phyloP scores from a whole-genome alignment of 1,139 yeast genomes.

The Taphrina sp. region DNA sequence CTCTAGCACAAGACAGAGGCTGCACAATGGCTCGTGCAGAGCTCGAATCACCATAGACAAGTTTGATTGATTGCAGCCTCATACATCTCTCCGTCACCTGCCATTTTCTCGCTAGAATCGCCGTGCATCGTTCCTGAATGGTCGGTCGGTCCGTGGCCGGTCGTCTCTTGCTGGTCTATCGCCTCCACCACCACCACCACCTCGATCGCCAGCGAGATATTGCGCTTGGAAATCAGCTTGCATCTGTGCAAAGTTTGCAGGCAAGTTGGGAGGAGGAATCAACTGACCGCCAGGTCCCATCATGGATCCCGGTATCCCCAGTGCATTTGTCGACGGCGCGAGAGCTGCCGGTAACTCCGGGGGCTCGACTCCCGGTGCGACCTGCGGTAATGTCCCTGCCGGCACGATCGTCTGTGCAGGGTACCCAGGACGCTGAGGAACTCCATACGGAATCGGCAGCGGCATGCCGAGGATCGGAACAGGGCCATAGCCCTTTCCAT shows the following conservation, averaged over 20 bases:
- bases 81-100: too few relatives aligned
- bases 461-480: slow-evolving; percentile 39
- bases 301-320: slow-evolving; percentile 10
- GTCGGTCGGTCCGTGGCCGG: slow-evolving; percentile 4
- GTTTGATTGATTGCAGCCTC: too few relatives aligned
- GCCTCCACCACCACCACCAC: neutral
- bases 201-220: slow-evolving; percentile 21
- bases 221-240: slow-evolving; percentile 27
- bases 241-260: slow-evolving; percentile 31
- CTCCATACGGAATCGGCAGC: slow-evolving; percentile 39
- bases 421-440: slow-evolving; percentile 34
- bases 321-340: neutral
- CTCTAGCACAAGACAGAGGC: too few relatives aligned
- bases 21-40: too few relatives aligned
- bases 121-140: slow-evolving; percentile 12
- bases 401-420: slow-evolving; percentile 27
- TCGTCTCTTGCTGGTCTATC: neutral
- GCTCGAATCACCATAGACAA: too few relatives aligned
- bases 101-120: too few relatives aligned
- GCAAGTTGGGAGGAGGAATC: slow-evolving; percentile 24
- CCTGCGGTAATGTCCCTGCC: slow-evolving; percentile 23
- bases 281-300: slow-evolving; percentile 23
- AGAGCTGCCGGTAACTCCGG: slow-evolving; percentile 32
- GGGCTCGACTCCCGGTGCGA: slow-evolving; percentile 34
- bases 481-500: slow-evolving; percentile 38